Base-by-base conservation (phyloP, 108 stramenopile species). In the Ochromonas danica region DNA sequence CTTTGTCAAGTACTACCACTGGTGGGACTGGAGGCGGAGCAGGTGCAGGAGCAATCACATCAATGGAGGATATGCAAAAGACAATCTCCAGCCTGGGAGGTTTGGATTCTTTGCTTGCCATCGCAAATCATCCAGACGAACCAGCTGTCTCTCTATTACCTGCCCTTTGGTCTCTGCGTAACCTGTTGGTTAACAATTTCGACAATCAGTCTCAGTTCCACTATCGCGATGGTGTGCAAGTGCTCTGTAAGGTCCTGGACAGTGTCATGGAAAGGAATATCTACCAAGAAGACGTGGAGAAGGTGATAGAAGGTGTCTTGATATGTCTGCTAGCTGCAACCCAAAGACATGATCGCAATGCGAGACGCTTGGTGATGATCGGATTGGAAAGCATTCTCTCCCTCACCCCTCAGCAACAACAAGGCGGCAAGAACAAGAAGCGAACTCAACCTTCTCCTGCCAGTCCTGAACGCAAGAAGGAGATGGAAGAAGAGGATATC, bases 81-180 rank as follows among this genome's bases (percentile, higher is more conserved):
- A 31, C 36, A n/a, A 40, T 84, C 36, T 57, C 61, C 1, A 75
- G 82, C 0, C 39, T 61, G 1, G 86, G 86, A 0, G 86, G 86
- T 33, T 38, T 85, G 14, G 81, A 82, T 0, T 30, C 75, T 36
- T 42, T 87, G 1, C 45, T 87, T 39, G 79, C 42, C 1, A 42
- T 82, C 10, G 2, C 63, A n/a, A n/a, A 30, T n/a, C 43, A 82
- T 42, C 40, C 0, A 22, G 62, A n/a, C 10, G 77, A 62, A 36
- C 22, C 60, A 30, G 67, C 62, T 0, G 38, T 35, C 31, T 27
- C 83, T 39, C 31, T 85, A 1, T 42, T 85, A 6, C 84, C 86
- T 1, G 84, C 79, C 43, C 36, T 87, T 74, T 87, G 86, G 86
- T 70, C 81, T 1, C 51, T 87, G 14, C 51, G 86, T 40, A 87